phyloP scores from a whole-genome alignment of 73 alveolate species.

The Urostyla sp. region DNA sequence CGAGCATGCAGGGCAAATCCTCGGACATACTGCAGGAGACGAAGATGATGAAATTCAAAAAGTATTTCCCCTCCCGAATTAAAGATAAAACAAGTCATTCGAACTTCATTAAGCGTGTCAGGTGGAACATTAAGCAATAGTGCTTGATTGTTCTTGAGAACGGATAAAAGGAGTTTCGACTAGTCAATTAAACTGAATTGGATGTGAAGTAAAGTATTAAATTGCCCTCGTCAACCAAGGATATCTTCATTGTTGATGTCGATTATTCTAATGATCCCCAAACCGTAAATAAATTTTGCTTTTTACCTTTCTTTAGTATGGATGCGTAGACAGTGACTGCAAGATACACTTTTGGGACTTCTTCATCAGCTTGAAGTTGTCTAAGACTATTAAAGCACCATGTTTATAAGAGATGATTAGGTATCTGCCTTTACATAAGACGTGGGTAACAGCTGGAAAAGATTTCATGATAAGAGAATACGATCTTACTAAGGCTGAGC shows the following conservation, averaged over 20 bases:
- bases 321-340: slow-evolving; percentile 83
- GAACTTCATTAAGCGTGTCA: slow-evolving; percentile 59
- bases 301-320: slow-evolving; percentile 2
- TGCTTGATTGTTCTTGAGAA: slow-evolving; percentile 65
- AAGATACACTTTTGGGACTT: slow-evolving; percentile 80
- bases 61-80: slow-evolving; percentile 58
- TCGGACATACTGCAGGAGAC: slow-evolving; percentile 74
- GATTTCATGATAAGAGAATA: slow-evolving; percentile 80
- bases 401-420: slow-evolving; percentile 82
- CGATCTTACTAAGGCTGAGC: slow-evolving; percentile 63
- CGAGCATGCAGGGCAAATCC: slow-evolving; percentile 10
- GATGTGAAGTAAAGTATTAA: neutral
- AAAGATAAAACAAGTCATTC: slow-evolving; percentile 65
- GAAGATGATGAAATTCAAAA: slow-evolving; percentile 61
- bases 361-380: slow-evolving; percentile 72
- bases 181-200: slow-evolving; percentile 19
- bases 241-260: slow-evolving; percentile 34
- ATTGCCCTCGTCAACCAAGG: slow-evolving; percentile 63
- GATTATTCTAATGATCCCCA: slow-evolving; percentile 29
- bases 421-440: slow-evolving; percentile 91
- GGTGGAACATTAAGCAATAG: slow-evolving; percentile 59
- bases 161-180: slow-evolving; percentile 52
- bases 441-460: slow-evolving; percentile 95
- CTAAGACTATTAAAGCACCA: slow-evolving; percentile 72
- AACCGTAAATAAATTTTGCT: neutral